Conservation (phyloP, 495 filamentous ascomycete genomes). For the Trypethelium eluteriae region DNA sequence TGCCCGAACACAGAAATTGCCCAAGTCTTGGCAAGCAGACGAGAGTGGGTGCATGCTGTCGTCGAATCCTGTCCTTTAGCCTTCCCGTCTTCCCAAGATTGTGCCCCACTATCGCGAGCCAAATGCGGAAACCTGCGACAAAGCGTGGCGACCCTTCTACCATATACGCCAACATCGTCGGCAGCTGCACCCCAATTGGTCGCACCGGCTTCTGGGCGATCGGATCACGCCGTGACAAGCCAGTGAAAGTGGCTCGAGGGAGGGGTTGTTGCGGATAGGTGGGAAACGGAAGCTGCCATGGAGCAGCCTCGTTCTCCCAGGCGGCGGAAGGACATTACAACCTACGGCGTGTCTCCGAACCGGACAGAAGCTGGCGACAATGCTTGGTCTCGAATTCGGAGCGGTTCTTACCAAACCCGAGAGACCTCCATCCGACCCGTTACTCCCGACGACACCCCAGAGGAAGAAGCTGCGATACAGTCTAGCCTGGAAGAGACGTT, state of each 20-base stretch:
- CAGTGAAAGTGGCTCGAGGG: not conserved
- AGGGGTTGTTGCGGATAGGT: not conserved
- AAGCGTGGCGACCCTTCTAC: not conserved
- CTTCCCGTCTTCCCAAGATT: not conserved
- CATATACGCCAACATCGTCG: not conserved
- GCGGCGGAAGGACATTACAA: slow-evolving; percentile 3
- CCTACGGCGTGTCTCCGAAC: not conserved
- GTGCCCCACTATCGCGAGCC: not conserved
- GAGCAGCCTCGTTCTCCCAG: slow-evolving; percentile 9
- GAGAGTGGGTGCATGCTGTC: not conserved
- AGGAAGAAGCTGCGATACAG: slow-evolving; percentile 20
- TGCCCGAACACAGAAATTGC: not conserved
- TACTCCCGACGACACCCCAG: slow-evolving; percentile 31
- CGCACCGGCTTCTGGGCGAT: not conserved
- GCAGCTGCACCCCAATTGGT: not conserved
- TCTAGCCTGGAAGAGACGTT: slow-evolving; percentile 10
- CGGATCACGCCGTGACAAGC: not conserved
- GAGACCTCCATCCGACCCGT: slow-evolving; percentile 29
- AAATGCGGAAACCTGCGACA: slow-evolving; percentile 8
- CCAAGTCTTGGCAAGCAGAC: not conserved
- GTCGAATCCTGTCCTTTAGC: not conserved
- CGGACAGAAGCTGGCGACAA: not conserved
- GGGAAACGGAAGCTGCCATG: not conserved
- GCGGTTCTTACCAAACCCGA: not conserved
- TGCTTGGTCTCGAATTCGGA: slow-evolving; percentile 1